Evolutionary conservation across 352 stramenopile genomes (phyloP), one percentile per base, ranked within the genome.

Genomic region (Phytophthora europaea): DNA sequence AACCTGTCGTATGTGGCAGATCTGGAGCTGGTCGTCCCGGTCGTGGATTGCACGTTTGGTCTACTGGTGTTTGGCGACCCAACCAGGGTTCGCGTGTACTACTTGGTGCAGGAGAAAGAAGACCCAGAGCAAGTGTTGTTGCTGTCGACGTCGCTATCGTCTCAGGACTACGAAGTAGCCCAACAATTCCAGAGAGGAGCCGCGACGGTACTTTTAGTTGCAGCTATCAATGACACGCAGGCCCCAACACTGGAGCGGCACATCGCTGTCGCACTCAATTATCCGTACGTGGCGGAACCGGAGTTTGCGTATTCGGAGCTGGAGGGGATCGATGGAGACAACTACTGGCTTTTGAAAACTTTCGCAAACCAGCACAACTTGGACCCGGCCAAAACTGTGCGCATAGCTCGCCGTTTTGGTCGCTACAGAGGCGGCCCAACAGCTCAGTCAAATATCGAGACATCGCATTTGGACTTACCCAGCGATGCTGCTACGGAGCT

Each of bases 1-100:
- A 50, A 50, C 43, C 43, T 50, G 13, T 50, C 43, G 15, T 50
- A 23, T 20, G 43, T 50, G 43, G n/a, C 43, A 20, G 43, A 50
- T 7, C 16, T 51, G 16, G 43, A 51, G 43, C n/a, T 51, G 43
- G n/a, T 51, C n/a, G 6, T 23, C 6, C 43, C 43, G 6, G n/a
- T 51, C n/a, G 43, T 51, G n/a, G 43, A 51, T 16, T 51, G 43
- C 43, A 51, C 43, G 43, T 51, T 51, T 51, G 43, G n/a, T 10
- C 43, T 51, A 12, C 8, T 51, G 18, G 43, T 51, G 18, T 20
- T 23, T 20, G 43, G 43, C n/a, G 43, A 51, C n/a, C 43, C 16
- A 20, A 51, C 43, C 6, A 18, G 7, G 5, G 43, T 10, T 8
- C 43, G 43, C 18, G 43, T 51, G 43, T 51, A 51, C 43, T 51